phyloP scores from a whole-genome alignment of 495 filamentous ascomycete species.

The Beverwykella pulmonaria region DNA sequence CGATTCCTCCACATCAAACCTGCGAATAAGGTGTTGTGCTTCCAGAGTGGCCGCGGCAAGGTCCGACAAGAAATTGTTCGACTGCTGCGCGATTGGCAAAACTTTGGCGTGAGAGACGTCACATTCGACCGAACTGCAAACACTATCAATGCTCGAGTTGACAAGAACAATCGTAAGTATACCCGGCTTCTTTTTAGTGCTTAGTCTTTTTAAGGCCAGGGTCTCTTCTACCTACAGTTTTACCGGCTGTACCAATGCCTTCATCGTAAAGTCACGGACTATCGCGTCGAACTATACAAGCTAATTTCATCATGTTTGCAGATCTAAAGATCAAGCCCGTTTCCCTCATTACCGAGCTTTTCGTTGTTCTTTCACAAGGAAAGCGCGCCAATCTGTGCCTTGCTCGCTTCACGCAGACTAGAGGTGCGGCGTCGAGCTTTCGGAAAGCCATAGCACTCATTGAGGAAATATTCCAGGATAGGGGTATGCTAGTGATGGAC shows the following conservation, averaged over 20 bases:
- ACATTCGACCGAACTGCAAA: conserved; percentile 71
- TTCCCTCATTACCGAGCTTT: conserved; percentile 78
- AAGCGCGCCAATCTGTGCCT: conserved; percentile 61
- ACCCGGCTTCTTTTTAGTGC: conserved; percentile 7
- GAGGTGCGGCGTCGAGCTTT: conserved; percentile 84
- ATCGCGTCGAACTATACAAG: neutral
- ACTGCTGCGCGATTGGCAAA: conserved; percentile 75
- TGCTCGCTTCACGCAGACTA: conserved; percentile 82
- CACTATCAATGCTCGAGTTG: conserved; percentile 75
- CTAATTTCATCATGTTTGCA: conserved; percentile 41
- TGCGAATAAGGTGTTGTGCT: conserved; percentile 69
- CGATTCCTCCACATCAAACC: conserved; percentile 90
- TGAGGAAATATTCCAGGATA: conserved; percentile 58
- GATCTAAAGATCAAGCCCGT: conserved; percentile 76
- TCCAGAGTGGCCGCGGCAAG: conserved; percentile 66
- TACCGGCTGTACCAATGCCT: neutral
- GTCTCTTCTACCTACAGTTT: conserved; percentile 11
- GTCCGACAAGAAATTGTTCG: conserved; percentile 73
- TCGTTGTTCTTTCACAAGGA: conserved; percentile 80
- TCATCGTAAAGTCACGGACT: conserved; percentile 5
- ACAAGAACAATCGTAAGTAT: conserved; percentile 71
- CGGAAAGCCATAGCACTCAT: conserved; percentile 78
- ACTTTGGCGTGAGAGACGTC: conserved; percentile 76
- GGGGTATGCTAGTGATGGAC: conserved; percentile 70
- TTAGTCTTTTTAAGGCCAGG: conserved; percentile 11